Evolutionary conservation across 164 flowering plant species (phyloP), one percentile per base, ranked within the genome.

Genomic region (Magnolia officinalis): DNA sequence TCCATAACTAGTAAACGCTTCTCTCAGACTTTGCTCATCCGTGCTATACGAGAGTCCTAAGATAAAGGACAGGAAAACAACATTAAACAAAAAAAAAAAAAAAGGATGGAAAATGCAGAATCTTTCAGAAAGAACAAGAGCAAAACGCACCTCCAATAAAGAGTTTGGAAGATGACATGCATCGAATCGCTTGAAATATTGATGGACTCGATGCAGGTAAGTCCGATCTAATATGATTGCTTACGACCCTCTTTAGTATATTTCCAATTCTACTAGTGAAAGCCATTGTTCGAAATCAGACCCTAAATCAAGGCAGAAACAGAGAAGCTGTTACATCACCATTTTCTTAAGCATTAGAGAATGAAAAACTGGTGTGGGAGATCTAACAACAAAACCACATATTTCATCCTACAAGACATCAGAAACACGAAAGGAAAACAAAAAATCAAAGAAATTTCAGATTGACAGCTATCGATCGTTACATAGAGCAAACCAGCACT

Each of bases 151-250:
- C 90, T 82, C 90, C 90, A 77, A 88, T 66, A 70, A 88, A 88
- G 65, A 88, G 73, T 75, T 88, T 86, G 63, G 89, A 81, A 71
- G 86, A 82, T 23, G 89, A 85, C 88, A 86, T 85, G 86, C 81
- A 79, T 79, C 90, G 80, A 73, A 84, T 78, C 24, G 87, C 85
- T 72, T 86, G 90, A 73, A 67, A 81, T 21, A 86, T 66, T 8
- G 88, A 84, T 64, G 87, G 79, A 67, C 67, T 85, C 1, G 87
- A 77, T 29, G 77, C 75, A 58, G 84, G 78, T 9, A 80, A 52
- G 37, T 81, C 79, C 29, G 80, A 72, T 19, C 23, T 80, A 45
- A 76, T 63, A n/a, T 82, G 75, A 70, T 75, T 84, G 75, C 77
- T 49, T 9, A 77, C 80, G 29, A 82, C 72, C 76, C 83, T 84